Percentiles rank a stretch among this genome's conserved stretches.
These are phyloP conservation scores for Arbutus unedo DNA, from an alignment of 148 eudicot species.

Conservation along the genomic window DNA sequence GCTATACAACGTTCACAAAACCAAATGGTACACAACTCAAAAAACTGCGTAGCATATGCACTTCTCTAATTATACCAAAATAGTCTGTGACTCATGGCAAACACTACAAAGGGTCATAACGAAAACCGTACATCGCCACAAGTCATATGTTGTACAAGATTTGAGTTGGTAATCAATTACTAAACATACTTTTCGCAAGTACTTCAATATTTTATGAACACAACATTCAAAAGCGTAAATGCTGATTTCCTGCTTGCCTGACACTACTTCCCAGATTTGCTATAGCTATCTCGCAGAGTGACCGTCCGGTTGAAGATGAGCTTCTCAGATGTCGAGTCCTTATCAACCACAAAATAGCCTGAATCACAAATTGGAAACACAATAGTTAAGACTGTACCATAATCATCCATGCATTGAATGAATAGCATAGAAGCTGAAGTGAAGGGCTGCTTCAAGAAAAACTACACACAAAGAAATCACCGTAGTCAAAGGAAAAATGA, in stretches of 20 bases:
- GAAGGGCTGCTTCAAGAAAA: neutral
- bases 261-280: slow-evolving; percentile 39
- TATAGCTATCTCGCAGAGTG: slow-evolving; percentile 66
- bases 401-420: neutral
- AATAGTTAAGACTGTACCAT: neutral
- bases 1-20: too few relatives aligned
- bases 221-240: neutral
- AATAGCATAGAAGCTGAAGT: neutral
- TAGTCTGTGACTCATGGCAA: too few relatives aligned
- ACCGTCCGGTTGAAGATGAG: slow-evolving; percentile 78
- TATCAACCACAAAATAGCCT: slow-evolving; percentile 84
- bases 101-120: too few relatives aligned
- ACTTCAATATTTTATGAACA: neutral
- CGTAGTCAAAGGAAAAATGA: neutral
- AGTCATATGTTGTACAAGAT: slow-evolving; percentile 4
- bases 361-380: slow-evolving; percentile 8
- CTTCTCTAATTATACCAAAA: too few relatives aligned
- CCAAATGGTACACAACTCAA: too few relatives aligned
- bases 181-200: neutral
- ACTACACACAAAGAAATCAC: neutral
- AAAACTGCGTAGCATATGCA: too few relatives aligned
- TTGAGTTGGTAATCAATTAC: neutral
- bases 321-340: slow-evolving; percentile 64
- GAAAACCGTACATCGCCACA: too few relatives aligned
- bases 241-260: neutral